Evolutionary conservation across 1,284 basidiomycete genomes (phyloP).

Genomic region (Austropuccinia psidii): DNA sequence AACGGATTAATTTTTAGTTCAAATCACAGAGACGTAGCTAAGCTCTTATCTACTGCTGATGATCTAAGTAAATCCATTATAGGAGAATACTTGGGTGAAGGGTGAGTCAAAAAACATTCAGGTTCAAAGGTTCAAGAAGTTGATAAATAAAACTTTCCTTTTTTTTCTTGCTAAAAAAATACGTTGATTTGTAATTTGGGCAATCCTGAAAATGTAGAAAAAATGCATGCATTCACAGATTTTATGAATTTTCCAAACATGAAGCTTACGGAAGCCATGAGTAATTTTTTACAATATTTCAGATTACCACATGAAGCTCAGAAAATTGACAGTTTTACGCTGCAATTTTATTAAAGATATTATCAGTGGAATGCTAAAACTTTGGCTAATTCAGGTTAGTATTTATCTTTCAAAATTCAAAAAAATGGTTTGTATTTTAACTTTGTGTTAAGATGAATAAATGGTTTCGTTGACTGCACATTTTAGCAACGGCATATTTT

Average conservation of each 20-base stretch:
- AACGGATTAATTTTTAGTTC: slow-evolving; percentile 75
- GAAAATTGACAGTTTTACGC: slow-evolving; percentile 97
- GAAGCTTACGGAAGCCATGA: slow-evolving; percentile 75
- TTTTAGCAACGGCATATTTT: slow-evolving; percentile 76
- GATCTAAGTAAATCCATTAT: slow-evolving; percentile 92
- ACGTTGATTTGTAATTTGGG: slow-evolving; percentile 49
- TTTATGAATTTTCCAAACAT: slow-evolving; percentile 71
- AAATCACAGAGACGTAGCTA: slow-evolving; percentile 70
- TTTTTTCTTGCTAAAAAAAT: neutral
- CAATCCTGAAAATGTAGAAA: slow-evolving; percentile 74
- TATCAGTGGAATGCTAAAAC: slow-evolving; percentile 74
- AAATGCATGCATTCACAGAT: slow-evolving; percentile 94
- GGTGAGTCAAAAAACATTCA: slow-evolving; percentile 54
- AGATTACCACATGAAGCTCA: slow-evolving; percentile 89
- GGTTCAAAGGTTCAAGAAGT: neutral
- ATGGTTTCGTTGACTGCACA: neutral
- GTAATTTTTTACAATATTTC: slow-evolving; percentile 82
- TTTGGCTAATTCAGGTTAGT: slow-evolving; percentile 61
- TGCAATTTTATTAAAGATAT: slow-evolving; percentile 92
- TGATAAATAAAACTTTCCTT: neutral
- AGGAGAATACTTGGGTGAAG: slow-evolving; percentile 95
- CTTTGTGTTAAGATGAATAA: too few species aligned
- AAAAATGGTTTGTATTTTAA: too few species aligned
- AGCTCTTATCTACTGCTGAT: slow-evolving; percentile 82
- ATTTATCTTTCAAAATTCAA: too few species aligned